Evolutionary conservation across 176 grass and related monocot species (phyloP), one percentile per base, ranked within the genome.

Genomic region (Raddia guianensis): DNA sequence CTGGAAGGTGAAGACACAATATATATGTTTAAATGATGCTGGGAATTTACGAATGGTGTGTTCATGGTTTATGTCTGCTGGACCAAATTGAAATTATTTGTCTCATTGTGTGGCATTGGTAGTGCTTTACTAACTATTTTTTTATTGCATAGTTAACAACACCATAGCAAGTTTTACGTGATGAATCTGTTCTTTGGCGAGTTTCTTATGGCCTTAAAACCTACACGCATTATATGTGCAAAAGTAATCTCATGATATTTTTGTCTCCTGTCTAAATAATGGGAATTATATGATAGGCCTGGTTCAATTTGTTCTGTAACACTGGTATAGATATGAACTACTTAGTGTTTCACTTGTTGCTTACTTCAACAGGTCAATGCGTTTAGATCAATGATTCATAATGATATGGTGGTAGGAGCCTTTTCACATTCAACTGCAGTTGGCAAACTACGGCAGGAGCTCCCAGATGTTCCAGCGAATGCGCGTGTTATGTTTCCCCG

Each of bases 401-500:
- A 88, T 86, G 88, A 93, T 85, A 95, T 98, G 96, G 95, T 98
- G 96, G 68, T 93, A 86, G 96, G 96, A 75, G 92, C 86, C 70
- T 95, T 98, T 89, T 95, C 96, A 15, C 92, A 98, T 77, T 98
- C 96, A 76, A 98, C 96, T 12, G 88, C 92, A 86, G 96, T 98
- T 14, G 96, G 96, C 63, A 95, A 98, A 83, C 80, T 98, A 66
- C 85, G 96, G 35, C 66, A 93, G 73, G 88, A 98, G 34, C 88
- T 98, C 54, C 96, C 92, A 73, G 88, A 91, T 88, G 92, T 98
- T 72, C 96, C 92, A 5, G 60, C 84, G 45, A 73, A 84, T 60
- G 90, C 96, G 9, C 92, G 92, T 77, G 14, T 95, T 49, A 84
- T 89, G 78, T 89, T 95, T 73, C 92, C 92, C 56, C 92, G 96